Evolutionary conservation across 2,329 filamentous ascomycete genomes (phyloP).

Genomic region (Diaporthe humulicola): DNA sequence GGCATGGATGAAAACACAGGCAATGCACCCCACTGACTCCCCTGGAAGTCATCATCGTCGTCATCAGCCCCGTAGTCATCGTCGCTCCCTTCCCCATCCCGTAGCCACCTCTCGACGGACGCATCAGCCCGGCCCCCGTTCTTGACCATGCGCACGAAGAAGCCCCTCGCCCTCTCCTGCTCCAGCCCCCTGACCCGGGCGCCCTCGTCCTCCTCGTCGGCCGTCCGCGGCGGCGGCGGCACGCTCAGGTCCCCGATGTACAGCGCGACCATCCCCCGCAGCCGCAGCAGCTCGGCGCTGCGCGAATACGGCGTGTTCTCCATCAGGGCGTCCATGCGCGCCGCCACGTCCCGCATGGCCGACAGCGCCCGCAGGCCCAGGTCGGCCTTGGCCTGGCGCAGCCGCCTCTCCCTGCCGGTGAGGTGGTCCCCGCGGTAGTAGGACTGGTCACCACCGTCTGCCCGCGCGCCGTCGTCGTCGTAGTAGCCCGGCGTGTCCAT

Average conservation of each 20-base stretch:
- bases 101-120: constrained; percentile 48
- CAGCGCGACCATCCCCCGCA: constrained; percentile 80
- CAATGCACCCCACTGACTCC: constrained; percentile 40
- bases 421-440: constrained; percentile 39
- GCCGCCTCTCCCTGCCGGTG: constrained; percentile 41
- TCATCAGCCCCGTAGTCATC: constrained; percentile 43
- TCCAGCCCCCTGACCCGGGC: constrained; percentile 50
- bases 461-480: constrained; percentile 41
- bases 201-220: constrained; percentile 48
- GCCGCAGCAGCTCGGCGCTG: constrained; percentile 73
- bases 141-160: constrained; percentile 55
- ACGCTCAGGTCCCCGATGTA: constrained; percentile 80
- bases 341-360: constrained; percentile 73
- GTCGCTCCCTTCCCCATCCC: constrained; percentile 40
- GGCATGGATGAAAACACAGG: constrained; percentile 52
- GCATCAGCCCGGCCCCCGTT: constrained; percentile 49
- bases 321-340: constrained; percentile 79
- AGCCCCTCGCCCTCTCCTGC: constrained; percentile 51
- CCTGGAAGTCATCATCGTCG: constrained; percentile 45
- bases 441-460: background rate
- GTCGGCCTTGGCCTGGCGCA: constrained; percentile 52
- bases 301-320: constrained; percentile 78
- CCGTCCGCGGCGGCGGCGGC: constrained; percentile 50
- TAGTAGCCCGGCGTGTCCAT: constrained; percentile 44
- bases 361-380: constrained; percentile 66